Percentiles rank a stretch among this genome's conserved stretches.
Conservation (phyloP, 441 rosid genomes). For the Populus hybrid region DNA sequence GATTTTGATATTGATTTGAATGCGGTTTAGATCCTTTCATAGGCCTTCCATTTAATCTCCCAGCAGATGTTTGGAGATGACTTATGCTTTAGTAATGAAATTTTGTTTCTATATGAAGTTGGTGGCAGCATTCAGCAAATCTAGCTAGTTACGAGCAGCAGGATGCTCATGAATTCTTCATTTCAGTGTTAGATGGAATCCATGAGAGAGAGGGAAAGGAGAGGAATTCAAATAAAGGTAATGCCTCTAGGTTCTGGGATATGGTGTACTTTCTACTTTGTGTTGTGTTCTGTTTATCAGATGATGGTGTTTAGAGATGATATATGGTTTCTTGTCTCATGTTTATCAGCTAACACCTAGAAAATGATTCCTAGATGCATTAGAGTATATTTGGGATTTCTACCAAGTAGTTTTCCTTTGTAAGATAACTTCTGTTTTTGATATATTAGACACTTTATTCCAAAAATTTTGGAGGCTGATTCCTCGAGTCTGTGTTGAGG, state of each 20-base stretch:
- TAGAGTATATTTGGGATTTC: not conserved
- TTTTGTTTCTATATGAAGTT: slow-evolving; percentile 50
- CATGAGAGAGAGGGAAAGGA: slow-evolving; percentile 69
- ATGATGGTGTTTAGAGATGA: slow-evolving; percentile 8
- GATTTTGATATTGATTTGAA: slow-evolving; percentile 6
- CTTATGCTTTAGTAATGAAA: slow-evolving; percentile 31
- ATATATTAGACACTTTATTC: not conserved
- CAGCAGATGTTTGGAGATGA: slow-evolving; percentile 18
- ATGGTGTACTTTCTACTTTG: slow-evolving; percentile 11
- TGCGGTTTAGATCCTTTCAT: slow-evolving; percentile 16
- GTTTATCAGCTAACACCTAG: not conserved
- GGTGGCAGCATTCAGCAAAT: slow-evolving; percentile 87
- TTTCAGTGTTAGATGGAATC: slow-evolving; percentile 69
- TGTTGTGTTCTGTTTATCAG: not conserved
- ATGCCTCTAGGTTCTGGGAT: slow-evolving; percentile 13
- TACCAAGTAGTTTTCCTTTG: not conserved
- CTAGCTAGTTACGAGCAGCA: slow-evolving; percentile 81
- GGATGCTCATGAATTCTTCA: slow-evolving; percentile 90
- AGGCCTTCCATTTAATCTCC: slow-evolving; percentile 16
- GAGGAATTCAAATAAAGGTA: slow-evolving; percentile 55
- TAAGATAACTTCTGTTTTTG: not conserved
- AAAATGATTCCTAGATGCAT: slow-evolving; percentile 3
- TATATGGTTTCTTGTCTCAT: slow-evolving; percentile 2
- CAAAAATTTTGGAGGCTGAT: not conserved
- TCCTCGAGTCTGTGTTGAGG: not conserved